Conservation (phyloP, 768 basidiomycete genomes). For the Suillus ampliporus region DNA sequence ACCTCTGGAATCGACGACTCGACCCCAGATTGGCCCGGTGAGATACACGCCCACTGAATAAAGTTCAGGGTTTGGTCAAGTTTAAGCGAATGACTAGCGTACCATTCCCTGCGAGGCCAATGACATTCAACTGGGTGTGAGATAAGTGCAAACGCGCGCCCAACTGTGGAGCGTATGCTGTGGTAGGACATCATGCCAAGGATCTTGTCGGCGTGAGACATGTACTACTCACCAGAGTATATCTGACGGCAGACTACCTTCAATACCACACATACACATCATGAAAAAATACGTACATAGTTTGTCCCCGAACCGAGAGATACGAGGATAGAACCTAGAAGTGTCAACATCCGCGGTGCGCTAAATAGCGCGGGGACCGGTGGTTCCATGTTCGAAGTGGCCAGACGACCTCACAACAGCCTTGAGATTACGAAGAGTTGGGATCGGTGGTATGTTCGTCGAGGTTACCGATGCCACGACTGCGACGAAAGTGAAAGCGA, state of each 20-base stretch:
- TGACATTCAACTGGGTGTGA: conserved; percentile 82
- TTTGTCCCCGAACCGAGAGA: conserved; percentile 73
- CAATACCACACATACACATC: background rate
- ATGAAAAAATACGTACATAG: conserved; percentile 56
- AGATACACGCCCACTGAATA: conserved; percentile 73
- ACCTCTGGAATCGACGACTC: conserved; percentile 75
- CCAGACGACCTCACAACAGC: conserved; percentile 8
- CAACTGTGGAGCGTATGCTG: conserved; percentile 88
- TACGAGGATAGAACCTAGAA: conserved; percentile 63
- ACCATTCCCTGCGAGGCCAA: conserved; percentile 84
- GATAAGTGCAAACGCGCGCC: conserved; percentile 74
- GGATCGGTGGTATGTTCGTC: background rate
- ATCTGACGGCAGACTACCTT: conserved; percentile 22
- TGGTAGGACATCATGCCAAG: conserved; percentile 2
- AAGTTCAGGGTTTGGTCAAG: background rate
- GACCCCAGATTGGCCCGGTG: conserved; percentile 80
- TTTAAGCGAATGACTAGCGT: conserved; percentile 23
- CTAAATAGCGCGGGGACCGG: conserved; percentile 41
- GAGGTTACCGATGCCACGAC: too few relatives aligned
- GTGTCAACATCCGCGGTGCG: conserved; percentile 48
- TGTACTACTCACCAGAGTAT: conserved; percentile 32
- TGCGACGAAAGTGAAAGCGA: background rate
- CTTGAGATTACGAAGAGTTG: background rate
- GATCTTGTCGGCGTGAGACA: background rate
- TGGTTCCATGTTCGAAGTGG: conserved; percentile 14